phyloP scores from a whole-genome alignment of 768 basidiomycete species.

The Termitomyces titanicus region DNA sequence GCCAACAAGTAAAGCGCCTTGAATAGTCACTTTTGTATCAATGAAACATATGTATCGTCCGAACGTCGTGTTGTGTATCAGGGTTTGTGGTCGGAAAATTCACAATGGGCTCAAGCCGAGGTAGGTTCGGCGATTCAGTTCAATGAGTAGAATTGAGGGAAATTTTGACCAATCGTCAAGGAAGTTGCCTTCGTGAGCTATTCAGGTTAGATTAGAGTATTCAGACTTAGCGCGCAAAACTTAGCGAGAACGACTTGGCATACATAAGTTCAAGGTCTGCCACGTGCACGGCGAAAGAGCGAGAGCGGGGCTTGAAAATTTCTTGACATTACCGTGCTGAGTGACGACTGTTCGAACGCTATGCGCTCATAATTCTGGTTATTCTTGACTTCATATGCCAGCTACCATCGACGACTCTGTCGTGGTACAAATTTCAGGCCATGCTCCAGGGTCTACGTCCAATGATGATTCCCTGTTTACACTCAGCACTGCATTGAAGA shows the following conservation, averaged over 20 bases:
- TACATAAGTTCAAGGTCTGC: no score
- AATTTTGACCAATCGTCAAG: no score
- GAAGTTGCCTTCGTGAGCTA: no score
- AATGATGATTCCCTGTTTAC: conserved; percentile 11
- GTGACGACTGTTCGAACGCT: not conserved
- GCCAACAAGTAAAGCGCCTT: not conserved
- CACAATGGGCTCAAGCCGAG: no score
- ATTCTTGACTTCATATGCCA: conserved; percentile 9
- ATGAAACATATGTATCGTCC: not conserved
- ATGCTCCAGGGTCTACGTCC: not conserved
- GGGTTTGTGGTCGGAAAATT: no score
- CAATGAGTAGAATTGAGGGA: no score
- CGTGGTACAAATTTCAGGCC: conserved; percentile 1
- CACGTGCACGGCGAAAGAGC: no score
- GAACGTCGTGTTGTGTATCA: no score
- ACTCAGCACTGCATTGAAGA: conserved; percentile 31
- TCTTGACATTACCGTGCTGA: not conserved
- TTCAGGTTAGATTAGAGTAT: no score
- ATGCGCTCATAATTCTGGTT: conserved; percentile 3
- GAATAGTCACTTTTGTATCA: not conserved
- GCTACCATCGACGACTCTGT: conserved; percentile 12
- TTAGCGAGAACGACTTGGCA: no score
- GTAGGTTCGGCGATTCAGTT: no score
- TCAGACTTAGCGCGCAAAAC: no score
- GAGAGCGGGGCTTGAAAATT: not conserved